A percentile compares a stretch with the other conserved stretches of the same genome.
These are phyloP conservation scores for Tilletia walkeri DNA, from an alignment of 1,284 basidiomycete species.

Conservation along the genomic window DNA sequence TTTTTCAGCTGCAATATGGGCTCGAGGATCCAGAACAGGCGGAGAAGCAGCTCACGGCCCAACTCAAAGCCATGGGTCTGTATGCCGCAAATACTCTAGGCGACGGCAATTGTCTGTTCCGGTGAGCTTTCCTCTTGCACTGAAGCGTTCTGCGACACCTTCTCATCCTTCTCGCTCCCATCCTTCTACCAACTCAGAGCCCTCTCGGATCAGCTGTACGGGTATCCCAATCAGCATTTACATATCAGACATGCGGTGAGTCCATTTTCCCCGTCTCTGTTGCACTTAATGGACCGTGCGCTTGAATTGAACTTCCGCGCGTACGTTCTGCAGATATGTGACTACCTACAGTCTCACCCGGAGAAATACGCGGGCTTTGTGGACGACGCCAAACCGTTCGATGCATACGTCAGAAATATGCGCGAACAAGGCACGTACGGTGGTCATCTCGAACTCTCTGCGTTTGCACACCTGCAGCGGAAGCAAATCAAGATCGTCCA, in stretches of 20 bases:
- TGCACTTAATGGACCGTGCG: no score
- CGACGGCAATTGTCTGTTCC: conserved; percentile 54
- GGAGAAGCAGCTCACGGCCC: conserved; percentile 44
- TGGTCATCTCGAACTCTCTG: conserved; percentile 83
- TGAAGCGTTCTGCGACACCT: background rate
- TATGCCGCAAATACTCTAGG: conserved; percentile 53
- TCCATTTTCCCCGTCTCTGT: background rate
- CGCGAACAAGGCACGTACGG: conserved; percentile 73
- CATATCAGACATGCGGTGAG: conserved; percentile 9
- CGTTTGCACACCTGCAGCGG: conserved; percentile 76
- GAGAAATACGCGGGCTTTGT: conserved; percentile 81
- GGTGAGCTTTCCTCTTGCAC: conserved; percentile 24
- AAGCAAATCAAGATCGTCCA: conserved; percentile 86
- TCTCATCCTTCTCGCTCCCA: background rate
- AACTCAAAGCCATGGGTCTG: conserved; percentile 48
- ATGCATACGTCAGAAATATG: conserved; percentile 47
- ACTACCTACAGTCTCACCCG: conserved; percentile 72
- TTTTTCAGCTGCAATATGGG: conserved; percentile 29
- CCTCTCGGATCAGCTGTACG: conserved; percentile 67
- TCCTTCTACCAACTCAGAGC: conserved; percentile 35
- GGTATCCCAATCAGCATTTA: conserved; percentile 68
- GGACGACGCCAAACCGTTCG: conserved; percentile 69
- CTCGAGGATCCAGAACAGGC: conserved; percentile 47
- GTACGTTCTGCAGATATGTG: conserved; percentile 59
- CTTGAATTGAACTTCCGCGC: no score